Percentiles rank a stretch among this genome's conserved stretches.
Evolutionary conservation across 2,329 filamentous ascomycete genomes (phyloP).

Genomic region (Pseudofabraea citricarpa): DNA sequence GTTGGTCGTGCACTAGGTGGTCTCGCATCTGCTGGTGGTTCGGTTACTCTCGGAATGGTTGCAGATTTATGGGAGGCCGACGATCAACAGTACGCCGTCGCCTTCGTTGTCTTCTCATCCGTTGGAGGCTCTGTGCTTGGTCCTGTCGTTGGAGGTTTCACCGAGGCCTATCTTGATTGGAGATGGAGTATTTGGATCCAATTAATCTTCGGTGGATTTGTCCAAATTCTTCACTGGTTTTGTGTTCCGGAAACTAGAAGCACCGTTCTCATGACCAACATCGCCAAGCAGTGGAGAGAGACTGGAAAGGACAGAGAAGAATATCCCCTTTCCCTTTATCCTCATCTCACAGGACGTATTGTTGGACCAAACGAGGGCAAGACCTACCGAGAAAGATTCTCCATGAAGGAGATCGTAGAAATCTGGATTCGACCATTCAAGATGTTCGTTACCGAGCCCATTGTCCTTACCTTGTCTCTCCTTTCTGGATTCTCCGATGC

Average conservation of each 20-base stretch:
- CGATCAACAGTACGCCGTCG: conserved; percentile 69
- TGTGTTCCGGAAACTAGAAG: conserved; percentile 74
- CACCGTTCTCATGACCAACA: conserved; percentile 72
- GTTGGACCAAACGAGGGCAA: conserved; percentile 71
- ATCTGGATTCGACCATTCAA: conserved; percentile 63
- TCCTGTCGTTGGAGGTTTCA: conserved; percentile 73
- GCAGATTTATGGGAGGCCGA: conserved; percentile 70
- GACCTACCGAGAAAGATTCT: conserved; percentile 54
- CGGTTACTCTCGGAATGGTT: conserved; percentile 70
- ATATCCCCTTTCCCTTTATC: no score
- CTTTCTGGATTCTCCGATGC: conserved; percentile 70
- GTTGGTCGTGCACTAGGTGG: conserved; percentile 67
- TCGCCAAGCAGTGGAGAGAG: conserved; percentile 70
- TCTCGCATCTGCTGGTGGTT: conserved; percentile 66
- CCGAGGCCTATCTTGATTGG: conserved; percentile 64
- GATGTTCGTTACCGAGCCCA: conserved; percentile 72
- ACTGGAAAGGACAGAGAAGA: no score
- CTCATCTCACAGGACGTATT: no score
- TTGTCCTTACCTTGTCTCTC: conserved; percentile 65
- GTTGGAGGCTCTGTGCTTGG: conserved; percentile 74
- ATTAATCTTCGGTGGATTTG: conserved; percentile 68
- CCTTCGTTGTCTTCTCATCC: conserved; percentile 73
- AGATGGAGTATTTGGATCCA: conserved; percentile 82
- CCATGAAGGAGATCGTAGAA: conserved; percentile 47
- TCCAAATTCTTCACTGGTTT: conserved; percentile 63